Evolutionary conservation across 176 grass and related monocot genomes (phyloP).

Genomic region (Triticum dicoccoides): DNA sequence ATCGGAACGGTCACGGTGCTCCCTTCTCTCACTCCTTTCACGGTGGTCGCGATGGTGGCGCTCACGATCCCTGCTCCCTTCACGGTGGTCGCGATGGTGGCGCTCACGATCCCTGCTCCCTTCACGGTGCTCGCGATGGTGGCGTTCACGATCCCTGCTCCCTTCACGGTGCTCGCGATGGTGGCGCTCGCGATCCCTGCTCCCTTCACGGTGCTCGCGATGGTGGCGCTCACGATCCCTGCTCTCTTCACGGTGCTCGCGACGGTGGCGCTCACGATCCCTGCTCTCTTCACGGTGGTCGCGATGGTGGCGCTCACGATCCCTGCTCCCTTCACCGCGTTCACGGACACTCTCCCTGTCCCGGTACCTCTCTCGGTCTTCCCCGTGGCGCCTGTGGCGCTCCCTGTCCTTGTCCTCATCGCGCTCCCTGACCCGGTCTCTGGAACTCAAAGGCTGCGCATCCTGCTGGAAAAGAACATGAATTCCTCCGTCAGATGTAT

Average conservation of each 20-base stretch:
- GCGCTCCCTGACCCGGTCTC: constrained; percentile 58
- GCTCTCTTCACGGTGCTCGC: constrained; percentile 14
- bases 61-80: too few species aligned
- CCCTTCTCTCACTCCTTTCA: constrained; percentile 71
- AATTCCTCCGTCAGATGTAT: neutral
- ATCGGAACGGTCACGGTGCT: constrained; percentile 59
- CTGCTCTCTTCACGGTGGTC: too few species aligned
- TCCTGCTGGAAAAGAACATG: constrained; percentile 17
- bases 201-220: too few species aligned
- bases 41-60: neutral
- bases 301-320: neutral
- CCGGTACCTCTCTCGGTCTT: constrained; percentile 31
- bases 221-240: constrained; percentile 4
- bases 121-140: too few species aligned
- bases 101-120: too few species aligned
- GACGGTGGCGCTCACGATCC: too few species aligned
- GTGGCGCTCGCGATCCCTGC: too few species aligned
- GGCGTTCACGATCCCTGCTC: too few species aligned
- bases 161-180: too few species aligned
- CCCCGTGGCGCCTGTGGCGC: constrained; percentile 37
- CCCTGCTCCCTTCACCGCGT: constrained; percentile 33
- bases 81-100: too few species aligned
- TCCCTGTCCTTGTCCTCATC: constrained; percentile 42
- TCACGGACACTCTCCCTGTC: constrained; percentile 45
- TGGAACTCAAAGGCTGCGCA: constrained; percentile 47